Evolutionary conservation across 164 flowering plant species (phyloP).

Genomic region (Houttuynia cordata): DNA sequence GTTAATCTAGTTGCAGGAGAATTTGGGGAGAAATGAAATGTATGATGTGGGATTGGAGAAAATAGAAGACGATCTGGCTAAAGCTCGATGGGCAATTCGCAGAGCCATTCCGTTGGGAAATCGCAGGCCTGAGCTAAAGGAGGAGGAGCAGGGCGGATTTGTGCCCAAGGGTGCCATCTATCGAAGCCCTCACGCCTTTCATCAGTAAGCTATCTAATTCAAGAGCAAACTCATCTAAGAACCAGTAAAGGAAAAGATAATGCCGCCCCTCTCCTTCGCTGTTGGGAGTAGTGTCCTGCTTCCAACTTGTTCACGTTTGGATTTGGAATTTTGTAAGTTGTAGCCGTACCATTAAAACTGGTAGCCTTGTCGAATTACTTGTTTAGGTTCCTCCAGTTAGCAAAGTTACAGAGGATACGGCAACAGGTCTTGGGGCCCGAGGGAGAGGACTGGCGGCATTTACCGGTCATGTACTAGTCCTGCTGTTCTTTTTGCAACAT

Average conservation of each 20-base stretch:
- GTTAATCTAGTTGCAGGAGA: background rate
- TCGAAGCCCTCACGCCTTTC: conserved; percentile 40
- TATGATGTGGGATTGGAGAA: conserved; percentile 12
- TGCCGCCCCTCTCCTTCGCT: too few species aligned
- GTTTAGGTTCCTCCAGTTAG: background rate
- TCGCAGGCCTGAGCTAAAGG: conserved; percentile 14
- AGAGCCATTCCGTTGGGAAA: conserved; percentile 19
- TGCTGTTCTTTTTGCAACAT: too few species aligned
- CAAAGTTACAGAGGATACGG: background rate
- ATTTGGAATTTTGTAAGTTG: background rate
- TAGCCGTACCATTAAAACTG: background rate
- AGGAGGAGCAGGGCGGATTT: conserved; percentile 14
- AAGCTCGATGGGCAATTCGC: conserved; percentile 37
- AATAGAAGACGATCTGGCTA: conserved; percentile 33
- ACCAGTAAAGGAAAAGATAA: background rate
- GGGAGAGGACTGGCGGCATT: too few species aligned
- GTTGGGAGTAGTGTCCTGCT: too few species aligned
- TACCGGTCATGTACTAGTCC: too few species aligned
- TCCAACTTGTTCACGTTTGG: background rate
- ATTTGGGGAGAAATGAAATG: background rate
- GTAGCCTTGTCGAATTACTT: background rate
- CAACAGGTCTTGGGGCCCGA: too few species aligned
- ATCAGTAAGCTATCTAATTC: conserved; percentile 22
- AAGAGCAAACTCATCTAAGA: background rate
- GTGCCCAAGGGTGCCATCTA: conserved; percentile 40